Evolutionary conservation across 2,329 filamentous ascomycete genomes (phyloP).

Genomic region (Diaporthe destruens): DNA sequence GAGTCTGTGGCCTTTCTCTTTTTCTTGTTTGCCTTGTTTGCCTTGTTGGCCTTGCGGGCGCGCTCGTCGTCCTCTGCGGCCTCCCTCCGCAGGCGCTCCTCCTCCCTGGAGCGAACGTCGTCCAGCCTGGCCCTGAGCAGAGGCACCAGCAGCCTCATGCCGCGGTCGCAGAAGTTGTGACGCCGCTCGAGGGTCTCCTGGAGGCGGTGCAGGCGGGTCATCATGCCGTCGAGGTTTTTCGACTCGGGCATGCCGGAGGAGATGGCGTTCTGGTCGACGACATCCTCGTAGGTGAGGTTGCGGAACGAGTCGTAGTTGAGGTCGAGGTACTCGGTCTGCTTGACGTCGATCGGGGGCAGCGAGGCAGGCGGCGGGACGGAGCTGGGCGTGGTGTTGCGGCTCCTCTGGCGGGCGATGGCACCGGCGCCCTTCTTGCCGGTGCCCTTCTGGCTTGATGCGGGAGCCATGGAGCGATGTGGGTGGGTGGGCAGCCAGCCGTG

Average conservation of each 20-base stretch:
- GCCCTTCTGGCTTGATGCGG: constrained; percentile 70
- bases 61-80: constrained; percentile 60
- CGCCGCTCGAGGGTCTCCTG: constrained; percentile 76
- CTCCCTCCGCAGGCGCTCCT: constrained; percentile 63
- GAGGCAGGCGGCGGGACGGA: constrained; percentile 62
- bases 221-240: constrained; percentile 73
- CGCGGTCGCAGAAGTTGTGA: constrained; percentile 76
- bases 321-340: constrained; percentile 75
- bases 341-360: constrained; percentile 67
- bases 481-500: not conserved
- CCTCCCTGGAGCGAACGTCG: constrained; percentile 64
- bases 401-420: constrained; percentile 73
- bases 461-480: constrained; percentile 62
- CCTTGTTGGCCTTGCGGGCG: constrained; percentile 58
- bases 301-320: constrained; percentile 71
- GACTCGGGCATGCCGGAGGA: constrained; percentile 72
- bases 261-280: constrained; percentile 73
- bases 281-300: constrained; percentile 75
- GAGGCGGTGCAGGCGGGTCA: constrained; percentile 73
- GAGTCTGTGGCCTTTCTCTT: constrained; percentile 80
- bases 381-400: constrained; percentile 83
- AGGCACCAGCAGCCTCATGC: constrained; percentile 77
- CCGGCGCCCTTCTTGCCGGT: constrained; percentile 74
- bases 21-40: constrained; percentile 79
- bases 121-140: constrained; percentile 73